A percentile compares a stretch with the other conserved stretches of the same genome.
Conservation (phyloP, 2,329 filamentous ascomycete genomes). For the Fusarium scirpi region DNA sequence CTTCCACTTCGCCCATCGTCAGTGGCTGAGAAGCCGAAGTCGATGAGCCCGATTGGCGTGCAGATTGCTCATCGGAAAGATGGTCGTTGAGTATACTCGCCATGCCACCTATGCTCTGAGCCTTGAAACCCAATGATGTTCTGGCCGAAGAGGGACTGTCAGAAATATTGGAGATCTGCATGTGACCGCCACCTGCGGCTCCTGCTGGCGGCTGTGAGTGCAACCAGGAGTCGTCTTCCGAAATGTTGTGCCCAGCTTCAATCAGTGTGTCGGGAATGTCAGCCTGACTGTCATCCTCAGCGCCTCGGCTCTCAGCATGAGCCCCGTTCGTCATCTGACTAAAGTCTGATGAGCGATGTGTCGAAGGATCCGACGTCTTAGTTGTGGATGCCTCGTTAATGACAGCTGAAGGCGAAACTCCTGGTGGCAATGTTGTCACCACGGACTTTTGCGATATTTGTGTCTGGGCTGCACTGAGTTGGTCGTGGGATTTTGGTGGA, state of each 20-base stretch:
- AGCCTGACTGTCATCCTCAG: constrained; percentile 50
- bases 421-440: constrained; percentile 68
- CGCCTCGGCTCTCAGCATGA: constrained; percentile 59
- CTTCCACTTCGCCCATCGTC: constrained; percentile 64
- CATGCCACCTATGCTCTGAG: constrained; percentile 45
- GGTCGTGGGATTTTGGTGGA: constrained; percentile 56
- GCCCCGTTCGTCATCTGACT: constrained; percentile 79
- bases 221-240: constrained; percentile 66
- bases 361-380: constrained; percentile 83
- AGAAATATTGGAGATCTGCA: constrained; percentile 42
- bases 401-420: constrained; percentile 68
- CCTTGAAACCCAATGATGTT: constrained; percentile 51
- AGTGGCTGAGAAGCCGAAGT: constrained; percentile 61
- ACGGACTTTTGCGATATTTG: constrained; percentile 74
- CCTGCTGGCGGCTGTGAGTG: constrained; percentile 69
- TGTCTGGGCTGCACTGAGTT: constrained; percentile 58
- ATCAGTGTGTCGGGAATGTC: constrained; percentile 68
- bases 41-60: constrained; percentile 52
- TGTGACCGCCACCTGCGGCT: constrained; percentile 56
- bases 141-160: constrained; percentile 55
- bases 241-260: constrained; percentile 59
- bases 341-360: constrained; percentile 70
- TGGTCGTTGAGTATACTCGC: constrained; percentile 58
- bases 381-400: constrained; percentile 93
- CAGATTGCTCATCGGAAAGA: constrained; percentile 51